A percentile compares a stretch with the other conserved stretches of the same genome.
Conservation (phyloP, 2,329 filamentous ascomycete genomes). For the Talaromyces sp. region DNA sequence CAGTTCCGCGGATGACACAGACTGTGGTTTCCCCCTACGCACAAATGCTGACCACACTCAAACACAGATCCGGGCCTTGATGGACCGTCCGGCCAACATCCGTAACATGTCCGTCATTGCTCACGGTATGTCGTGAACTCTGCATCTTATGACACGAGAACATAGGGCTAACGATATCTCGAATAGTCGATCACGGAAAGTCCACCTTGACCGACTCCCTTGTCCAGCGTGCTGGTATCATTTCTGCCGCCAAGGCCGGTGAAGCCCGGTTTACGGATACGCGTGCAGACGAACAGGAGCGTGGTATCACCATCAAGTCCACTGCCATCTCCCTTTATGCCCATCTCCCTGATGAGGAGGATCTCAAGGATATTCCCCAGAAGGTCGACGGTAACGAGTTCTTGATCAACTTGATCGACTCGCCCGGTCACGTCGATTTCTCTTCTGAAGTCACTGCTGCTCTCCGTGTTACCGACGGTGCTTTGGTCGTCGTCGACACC, state of each 20-base stretch:
- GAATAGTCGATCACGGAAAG: conserved; percentile 93
- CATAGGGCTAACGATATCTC: neutral
- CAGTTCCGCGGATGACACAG: neutral
- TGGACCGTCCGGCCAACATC: conserved; percentile 59
- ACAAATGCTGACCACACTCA: conserved; percentile 23
- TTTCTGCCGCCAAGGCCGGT: conserved; percentile 95
- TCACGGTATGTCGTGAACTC: conserved; percentile 62
- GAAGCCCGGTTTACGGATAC: conserved; percentile 96
- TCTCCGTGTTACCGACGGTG: conserved; percentile 99
- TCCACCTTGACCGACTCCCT: conserved; percentile 99
- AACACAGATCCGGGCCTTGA: conserved; percentile 44
- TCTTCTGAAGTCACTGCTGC: conserved; percentile 99
- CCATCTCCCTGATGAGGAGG: conserved; percentile 73
- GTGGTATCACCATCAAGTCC: conserved; percentile 99
- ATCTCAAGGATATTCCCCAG: conserved; percentile 89
- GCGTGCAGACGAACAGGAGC: conserved; percentile 95
- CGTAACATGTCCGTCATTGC: conserved; percentile 99
- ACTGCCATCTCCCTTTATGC: conserved; percentile 99
- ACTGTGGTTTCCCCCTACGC: neutral
- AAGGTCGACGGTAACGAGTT: conserved; percentile 91
- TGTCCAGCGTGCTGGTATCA: conserved; percentile 98
- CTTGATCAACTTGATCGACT: conserved; percentile 99
- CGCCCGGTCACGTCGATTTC: conserved; percentile 99
- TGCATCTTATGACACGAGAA: neutral
- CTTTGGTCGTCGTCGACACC: conserved; percentile 98